These are phyloP conservation scores for Eimeria praecox DNA, from an alignment of 169 alveolate species.

Conservation along the genomic window DNA sequence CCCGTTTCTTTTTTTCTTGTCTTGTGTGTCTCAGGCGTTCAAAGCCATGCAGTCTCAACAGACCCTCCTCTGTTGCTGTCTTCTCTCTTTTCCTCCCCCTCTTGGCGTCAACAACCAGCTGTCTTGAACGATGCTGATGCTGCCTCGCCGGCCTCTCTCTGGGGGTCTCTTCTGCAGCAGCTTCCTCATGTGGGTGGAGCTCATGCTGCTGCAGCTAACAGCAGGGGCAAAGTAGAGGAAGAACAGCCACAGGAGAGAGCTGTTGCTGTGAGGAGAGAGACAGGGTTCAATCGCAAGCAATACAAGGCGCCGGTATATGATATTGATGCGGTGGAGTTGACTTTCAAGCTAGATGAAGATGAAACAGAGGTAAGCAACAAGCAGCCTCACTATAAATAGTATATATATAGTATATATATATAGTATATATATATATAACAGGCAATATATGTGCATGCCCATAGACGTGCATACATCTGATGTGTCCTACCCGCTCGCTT, in stretches of 20 bases:
- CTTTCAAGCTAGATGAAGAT: slow-evolving; percentile 86
- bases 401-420: too few relatives aligned
- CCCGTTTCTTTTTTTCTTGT: neutral
- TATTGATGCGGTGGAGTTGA: slow-evolving; percentile 86
- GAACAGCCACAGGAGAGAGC: neutral
- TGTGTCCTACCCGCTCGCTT: too few relatives aligned
- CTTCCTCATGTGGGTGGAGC: slow-evolving; percentile 20
- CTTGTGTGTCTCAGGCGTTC: neutral
- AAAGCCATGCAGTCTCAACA: neutral
- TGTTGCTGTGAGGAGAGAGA: neutral
- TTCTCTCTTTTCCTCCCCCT: neutral
- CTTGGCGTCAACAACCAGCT: neutral
- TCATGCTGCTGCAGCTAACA: neutral
- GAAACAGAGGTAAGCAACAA: slow-evolving; percentile 84
- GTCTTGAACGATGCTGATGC: neutral
- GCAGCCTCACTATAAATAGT: too few relatives aligned
- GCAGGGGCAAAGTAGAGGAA: neutral
- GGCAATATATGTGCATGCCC: too few relatives aligned
- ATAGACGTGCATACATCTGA: too few relatives aligned
- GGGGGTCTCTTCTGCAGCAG: neutral
- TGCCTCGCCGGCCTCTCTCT: neutral
- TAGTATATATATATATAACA: too few relatives aligned
- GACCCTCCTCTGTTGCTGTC: neutral
- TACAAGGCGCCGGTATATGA: slow-evolving; percentile 90
- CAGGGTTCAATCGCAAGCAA: slow-evolving; percentile 61